A percentile compares a stretch with the other conserved stretches of the same genome.
Conservation (phyloP, 352 stramenopile genomes). For the Pythium monospermum region DNA sequence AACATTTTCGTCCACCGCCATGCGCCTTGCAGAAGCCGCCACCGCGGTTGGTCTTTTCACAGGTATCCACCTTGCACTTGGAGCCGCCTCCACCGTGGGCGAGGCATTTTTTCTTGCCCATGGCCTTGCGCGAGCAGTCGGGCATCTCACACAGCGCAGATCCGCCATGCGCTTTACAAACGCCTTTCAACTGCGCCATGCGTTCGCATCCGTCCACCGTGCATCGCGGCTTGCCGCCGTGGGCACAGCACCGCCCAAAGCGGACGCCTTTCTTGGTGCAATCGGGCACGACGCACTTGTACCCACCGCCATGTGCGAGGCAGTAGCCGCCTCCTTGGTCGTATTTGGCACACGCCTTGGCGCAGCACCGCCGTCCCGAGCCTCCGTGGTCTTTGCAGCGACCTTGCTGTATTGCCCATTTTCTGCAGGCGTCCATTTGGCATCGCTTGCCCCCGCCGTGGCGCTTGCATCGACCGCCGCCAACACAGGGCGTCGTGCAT, state of each 20-base stretch:
- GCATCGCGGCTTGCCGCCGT: constrained; percentile 70
- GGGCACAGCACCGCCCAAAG: constrained; percentile 67
- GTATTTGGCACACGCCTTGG: constrained; percentile 65
- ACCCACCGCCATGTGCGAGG: constrained; percentile 66
- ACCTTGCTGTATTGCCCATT: constrained; percentile 63
- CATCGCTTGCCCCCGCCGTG: constrained; percentile 63
- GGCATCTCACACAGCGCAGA: constrained; percentile 54
- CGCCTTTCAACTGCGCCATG: constrained; percentile 46
- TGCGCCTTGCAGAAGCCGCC: constrained; percentile 77
- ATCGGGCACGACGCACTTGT: constrained; percentile 55
- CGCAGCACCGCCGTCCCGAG: constrained; percentile 60
- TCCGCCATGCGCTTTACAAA: constrained; percentile 82
- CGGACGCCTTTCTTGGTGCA: constrained; percentile 84
- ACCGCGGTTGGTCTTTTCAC: constrained; percentile 70
- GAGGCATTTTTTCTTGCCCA: constrained; percentile 78
- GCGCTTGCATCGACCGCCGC: constrained; percentile 62
- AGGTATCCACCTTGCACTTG: constrained; percentile 58
- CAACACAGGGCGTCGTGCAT: constrained; percentile 62
- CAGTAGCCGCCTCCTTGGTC: constrained; percentile 76
- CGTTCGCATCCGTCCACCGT: constrained; percentile 63
- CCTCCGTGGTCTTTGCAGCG: constrained; percentile 76
- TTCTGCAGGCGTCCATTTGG: constrained; percentile 36
- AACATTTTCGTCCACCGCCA: constrained; percentile 76
- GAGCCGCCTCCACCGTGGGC: constrained; percentile 73
- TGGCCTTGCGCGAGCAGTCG: constrained; percentile 63